These are phyloP conservation scores for Nemania sp. DNA, from an alignment of 2,329 filamentous ascomycete genomes.

Conservation along the genomic window DNA sequence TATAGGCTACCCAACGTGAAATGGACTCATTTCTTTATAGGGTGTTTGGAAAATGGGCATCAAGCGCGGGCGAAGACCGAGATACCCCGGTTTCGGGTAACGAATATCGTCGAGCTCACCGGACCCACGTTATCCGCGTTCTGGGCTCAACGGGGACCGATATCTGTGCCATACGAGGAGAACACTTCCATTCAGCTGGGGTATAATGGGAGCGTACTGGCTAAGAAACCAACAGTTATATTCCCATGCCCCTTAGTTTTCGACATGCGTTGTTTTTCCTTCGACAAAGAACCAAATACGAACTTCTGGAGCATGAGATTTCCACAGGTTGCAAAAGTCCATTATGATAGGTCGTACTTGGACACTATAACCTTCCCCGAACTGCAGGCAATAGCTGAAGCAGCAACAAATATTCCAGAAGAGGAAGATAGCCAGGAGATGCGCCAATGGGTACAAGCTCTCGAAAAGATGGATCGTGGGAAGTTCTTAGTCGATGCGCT, in stretches of 20 bases:
- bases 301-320: slow-evolving; percentile 82
- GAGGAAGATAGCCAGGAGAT: slow-evolving; percentile 71
- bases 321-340: slow-evolving; percentile 79
- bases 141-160: slow-evolving; percentile 60
- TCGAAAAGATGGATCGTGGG: slow-evolving; percentile 67
- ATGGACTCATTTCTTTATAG: slow-evolving; percentile 86
- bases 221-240: slow-evolving; percentile 60
- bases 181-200: slow-evolving; percentile 55
- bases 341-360: slow-evolving; percentile 77
- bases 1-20: slow-evolving; percentile 66
- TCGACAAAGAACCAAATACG: slow-evolving; percentile 76
- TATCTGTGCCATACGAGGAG: slow-evolving; percentile 53
- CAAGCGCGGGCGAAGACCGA: slow-evolving; percentile 63
- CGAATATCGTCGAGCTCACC: slow-evolving; percentile 72
- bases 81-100: slow-evolving; percentile 72
- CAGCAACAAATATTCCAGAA: slow-evolving; percentile 62
- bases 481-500: slow-evolving; percentile 57
- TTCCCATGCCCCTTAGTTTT: slow-evolving; percentile 81
- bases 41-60: slow-evolving; percentile 77
- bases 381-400: slow-evolving; percentile 73
- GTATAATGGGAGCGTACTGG: slow-evolving; percentile 61
- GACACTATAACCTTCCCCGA: slow-evolving; percentile 78
- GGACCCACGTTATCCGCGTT: slow-evolving; percentile 64
- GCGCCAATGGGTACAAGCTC: slow-evolving; percentile 68
- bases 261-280: slow-evolving; percentile 83